These are phyloP conservation scores for Rhizoctonia solani DNA, from an alignment of 1,284 basidiomycete species.

Conservation along the genomic window DNA sequence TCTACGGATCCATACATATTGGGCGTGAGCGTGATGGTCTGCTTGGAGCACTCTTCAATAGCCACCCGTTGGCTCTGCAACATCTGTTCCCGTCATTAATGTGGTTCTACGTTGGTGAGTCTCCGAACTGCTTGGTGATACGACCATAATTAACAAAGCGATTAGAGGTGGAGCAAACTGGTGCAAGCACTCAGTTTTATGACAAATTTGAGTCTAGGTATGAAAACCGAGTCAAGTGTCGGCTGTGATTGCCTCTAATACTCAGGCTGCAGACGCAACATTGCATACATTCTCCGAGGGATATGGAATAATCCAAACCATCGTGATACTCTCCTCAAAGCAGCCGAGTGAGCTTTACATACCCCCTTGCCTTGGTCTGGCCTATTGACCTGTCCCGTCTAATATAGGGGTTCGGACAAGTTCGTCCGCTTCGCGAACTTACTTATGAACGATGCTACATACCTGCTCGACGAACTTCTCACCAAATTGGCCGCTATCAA, in stretches of 20 bases:
- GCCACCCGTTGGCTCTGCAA: slow-evolving; percentile 81
- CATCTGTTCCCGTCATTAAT: slow-evolving; percentile 92
- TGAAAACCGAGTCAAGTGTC: slow-evolving; percentile 54
- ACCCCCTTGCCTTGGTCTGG: too few relatives aligned
- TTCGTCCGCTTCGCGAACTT: slow-evolving; percentile 96
- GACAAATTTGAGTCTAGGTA: slow-evolving; percentile 71
- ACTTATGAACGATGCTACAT: slow-evolving; percentile 99
- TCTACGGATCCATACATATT: slow-evolving; percentile 79
- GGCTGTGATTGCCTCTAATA: neutral
- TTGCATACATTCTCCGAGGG: slow-evolving; percentile 81
- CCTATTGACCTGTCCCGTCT: neutral
- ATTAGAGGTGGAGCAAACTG: slow-evolving; percentile 94
- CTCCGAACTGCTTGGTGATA: neutral
- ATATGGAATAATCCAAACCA: slow-evolving; percentile 90
- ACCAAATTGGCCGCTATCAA: slow-evolving; percentile 88
- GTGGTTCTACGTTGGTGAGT: slow-evolving; percentile 91
- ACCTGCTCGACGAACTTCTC: slow-evolving; percentile 95
- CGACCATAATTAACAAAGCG: neutral
- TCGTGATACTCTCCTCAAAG: slow-evolving; percentile 77
- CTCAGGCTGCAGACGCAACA: slow-evolving; percentile 65
- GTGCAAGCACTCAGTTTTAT: slow-evolving; percentile 97
- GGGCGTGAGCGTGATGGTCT: slow-evolving; percentile 78
- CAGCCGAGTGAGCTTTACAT: slow-evolving; percentile 64
- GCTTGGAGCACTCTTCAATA: slow-evolving; percentile 81
- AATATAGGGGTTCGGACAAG: slow-evolving; percentile 75